phyloP scores from a whole-genome alignment of 139 green algal genomes.

The Coelastrella sp. region DNA sequence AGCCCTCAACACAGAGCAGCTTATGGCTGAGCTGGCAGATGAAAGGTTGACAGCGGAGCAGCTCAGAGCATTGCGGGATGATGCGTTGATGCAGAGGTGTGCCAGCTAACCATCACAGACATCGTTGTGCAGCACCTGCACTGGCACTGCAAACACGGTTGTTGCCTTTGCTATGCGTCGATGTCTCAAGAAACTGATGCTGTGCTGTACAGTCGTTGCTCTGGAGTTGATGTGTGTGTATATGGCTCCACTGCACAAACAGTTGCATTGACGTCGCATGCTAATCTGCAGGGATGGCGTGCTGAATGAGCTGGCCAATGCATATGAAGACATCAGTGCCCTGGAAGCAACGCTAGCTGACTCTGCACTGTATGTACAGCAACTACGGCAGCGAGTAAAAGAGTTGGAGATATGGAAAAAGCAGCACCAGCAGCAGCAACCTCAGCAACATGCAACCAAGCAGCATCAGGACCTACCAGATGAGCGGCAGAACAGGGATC shows the following conservation, averaged over 20 bases:
- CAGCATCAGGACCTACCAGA: conserved; percentile 6
- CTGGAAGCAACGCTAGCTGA: conserved; percentile 69
- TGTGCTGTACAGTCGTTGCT: too few relatives aligned
- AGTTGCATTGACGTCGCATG: too few relatives aligned
- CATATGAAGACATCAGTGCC: conserved; percentile 65
- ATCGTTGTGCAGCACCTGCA: too few relatives aligned
- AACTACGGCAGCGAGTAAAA: conserved; percentile 57
- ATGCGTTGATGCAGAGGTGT: conserved; percentile 44
- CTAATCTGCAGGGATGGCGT: conserved; percentile 56
- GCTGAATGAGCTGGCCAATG: conserved; percentile 58
- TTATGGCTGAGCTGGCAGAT: conserved; percentile 46
- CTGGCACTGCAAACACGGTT: too few relatives aligned
- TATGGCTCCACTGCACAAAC: too few relatives aligned
- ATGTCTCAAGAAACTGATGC: too few relatives aligned
- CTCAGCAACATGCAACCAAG: conserved; percentile 26
- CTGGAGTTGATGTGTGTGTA: too few relatives aligned
- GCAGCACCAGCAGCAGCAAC: conserved; percentile 41
- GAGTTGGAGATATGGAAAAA: conserved; percentile 59
- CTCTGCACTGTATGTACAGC: conserved; percentile 64
- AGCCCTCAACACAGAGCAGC: conserved; percentile 37
- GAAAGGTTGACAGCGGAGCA: conserved; percentile 38
- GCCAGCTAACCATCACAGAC: too few relatives aligned
- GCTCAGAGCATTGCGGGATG: conserved; percentile 44
- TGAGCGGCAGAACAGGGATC: conserved; percentile 6
- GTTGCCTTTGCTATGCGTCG: too few relatives aligned